A percentile compares a stretch with the other conserved stretches of the same genome.
These are phyloP conservation scores for Solanum ossicruentum DNA, from an alignment of 257 asterid genomes.

Conservation along the genomic window DNA sequence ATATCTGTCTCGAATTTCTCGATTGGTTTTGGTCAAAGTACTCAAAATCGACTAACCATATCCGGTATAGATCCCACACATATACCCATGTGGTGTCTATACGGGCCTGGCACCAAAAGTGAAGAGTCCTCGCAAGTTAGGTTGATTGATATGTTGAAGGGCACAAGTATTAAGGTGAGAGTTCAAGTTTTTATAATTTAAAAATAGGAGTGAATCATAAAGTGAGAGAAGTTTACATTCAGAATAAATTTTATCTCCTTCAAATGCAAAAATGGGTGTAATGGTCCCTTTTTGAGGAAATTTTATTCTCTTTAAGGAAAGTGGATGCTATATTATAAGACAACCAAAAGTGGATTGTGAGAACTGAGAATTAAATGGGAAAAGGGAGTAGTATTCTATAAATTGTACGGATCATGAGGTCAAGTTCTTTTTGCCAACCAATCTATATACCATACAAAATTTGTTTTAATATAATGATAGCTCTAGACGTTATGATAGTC, in stretches of 20 bases:
- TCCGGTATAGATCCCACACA: not conserved
- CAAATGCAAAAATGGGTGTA: not conserved
- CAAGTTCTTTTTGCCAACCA: not conserved
- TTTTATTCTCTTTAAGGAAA: not conserved
- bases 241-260: not conserved
- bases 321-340: not conserved
- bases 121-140: not conserved
- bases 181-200: not conserved
- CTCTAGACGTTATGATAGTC: not conserved
- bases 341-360: not conserved
- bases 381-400: not conserved
- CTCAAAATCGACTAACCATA: not conserved
- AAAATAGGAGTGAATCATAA: too few species aligned
- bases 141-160: not conserved
- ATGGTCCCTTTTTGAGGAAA: not conserved
- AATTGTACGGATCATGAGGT: not conserved
- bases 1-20: not conserved
- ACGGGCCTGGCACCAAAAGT: not conserved
- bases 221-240: not conserved
- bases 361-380: not conserved
- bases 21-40: not conserved
- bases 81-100: not conserved
- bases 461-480: not conserved
- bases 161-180: not conserved
- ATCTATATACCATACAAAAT: not conserved